Evolutionary conservation across 2,329 filamentous ascomycete genomes (phyloP).

Genomic region (Botrytis fragariae): DNA sequence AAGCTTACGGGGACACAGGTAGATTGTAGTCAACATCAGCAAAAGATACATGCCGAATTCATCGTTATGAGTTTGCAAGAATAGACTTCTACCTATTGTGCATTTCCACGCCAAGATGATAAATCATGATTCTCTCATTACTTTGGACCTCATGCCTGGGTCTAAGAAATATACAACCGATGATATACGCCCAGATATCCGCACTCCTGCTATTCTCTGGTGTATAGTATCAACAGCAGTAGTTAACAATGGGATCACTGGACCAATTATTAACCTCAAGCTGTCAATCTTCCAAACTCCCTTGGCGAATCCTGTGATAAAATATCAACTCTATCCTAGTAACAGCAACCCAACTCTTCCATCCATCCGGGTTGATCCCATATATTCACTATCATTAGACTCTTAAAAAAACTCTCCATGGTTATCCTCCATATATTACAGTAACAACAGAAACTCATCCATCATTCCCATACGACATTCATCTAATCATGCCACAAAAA

Average conservation of each 20-base stretch:
- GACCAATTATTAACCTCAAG: not conserved
- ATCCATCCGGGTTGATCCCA: not conserved
- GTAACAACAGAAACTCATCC: not conserved
- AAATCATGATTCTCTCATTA: not conserved
- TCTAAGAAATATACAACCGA: rapidly evolving
- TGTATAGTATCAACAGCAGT: not conserved
- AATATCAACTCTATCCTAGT: too few relatives aligned
- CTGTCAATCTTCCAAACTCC: not conserved
- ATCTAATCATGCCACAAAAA: not conserved
- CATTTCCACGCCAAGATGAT: not conserved
- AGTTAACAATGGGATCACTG: not conserved
- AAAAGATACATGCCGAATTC: not conserved
- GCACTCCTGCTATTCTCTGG: not conserved
- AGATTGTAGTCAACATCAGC: not conserved
- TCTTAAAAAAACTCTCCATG: not conserved
- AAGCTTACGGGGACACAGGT: not conserved
- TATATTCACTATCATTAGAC: not conserved
- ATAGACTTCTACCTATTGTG: not conserved
- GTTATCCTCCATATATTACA: too few relatives aligned
- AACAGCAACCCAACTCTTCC: not conserved
- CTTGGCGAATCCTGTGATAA: not conserved
- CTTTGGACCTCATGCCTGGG: not conserved
- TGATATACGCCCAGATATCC: not conserved
- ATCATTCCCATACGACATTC: not conserved
- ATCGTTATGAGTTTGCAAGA: not conserved